Base-by-base conservation (phyloP, 768 basidiomycete genomes). In the Ramaria sp. region DNA sequence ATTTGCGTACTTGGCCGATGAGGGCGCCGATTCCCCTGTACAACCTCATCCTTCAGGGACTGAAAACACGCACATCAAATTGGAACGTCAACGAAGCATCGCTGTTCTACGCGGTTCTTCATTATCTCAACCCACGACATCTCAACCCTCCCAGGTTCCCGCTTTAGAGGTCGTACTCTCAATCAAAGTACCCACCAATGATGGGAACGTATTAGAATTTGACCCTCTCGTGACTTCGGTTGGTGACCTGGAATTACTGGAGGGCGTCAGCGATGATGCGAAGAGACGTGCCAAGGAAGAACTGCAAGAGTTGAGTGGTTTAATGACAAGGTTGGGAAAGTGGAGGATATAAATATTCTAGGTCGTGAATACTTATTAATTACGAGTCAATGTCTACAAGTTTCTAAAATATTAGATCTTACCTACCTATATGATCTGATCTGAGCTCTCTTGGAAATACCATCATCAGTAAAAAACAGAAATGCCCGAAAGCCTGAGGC, bases 181-280 rank as follows among this genome's bases (percentile, higher is more conserved):
- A 17, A 42, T 55, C 19, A 59, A 50, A 1, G 83, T 92, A n/a
- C 82, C 87, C 4, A 90, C 84, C 0, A 80, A 77, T 41, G 88
- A 91, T 62, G 91, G 91, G 0, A 82, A 86, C 62, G 68, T 86
- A n/a, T 75, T 95, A 24, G 83, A 85, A 66, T 92, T 95, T 63
- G 86, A 95, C 62, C 91, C 91, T 9, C 71, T 94, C 43, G 75
- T 77, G 58, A 83, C 86, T 13, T 82, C 85, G 1, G 83, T 89
- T 1, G 75, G 77, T 2, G 75, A 86, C 49, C 70, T 94, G 31
- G 86, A 91, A 63, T 81, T 79, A 33, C 74, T 90, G 7, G 83
- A 88, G 53, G 88, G 87, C 4, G 86, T 91, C 59, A 81, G 86
- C 0, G 81, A 84, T 56, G 86, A 84, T 63, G 87, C 88, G 43